These are phyloP conservation scores for Wallacemonas sp. DNA, from an alignment of 208 protist species.

Conservation along the genomic window DNA sequence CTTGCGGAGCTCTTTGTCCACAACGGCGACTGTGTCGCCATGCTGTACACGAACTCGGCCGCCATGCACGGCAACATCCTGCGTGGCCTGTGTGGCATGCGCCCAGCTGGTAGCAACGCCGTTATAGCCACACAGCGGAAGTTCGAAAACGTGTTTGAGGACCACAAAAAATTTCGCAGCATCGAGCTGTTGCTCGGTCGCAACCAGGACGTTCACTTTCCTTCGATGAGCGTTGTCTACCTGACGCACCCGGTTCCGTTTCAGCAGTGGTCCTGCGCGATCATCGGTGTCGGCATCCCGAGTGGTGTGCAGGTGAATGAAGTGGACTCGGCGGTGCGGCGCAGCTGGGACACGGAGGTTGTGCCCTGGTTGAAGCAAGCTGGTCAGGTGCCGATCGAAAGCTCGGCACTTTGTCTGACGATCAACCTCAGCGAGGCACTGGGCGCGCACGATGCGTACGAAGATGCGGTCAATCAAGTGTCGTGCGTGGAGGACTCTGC, in stretches of 20 bases:
- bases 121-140: constrained; percentile 83
- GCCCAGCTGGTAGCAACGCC: constrained; percentile 61
- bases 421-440: constrained; percentile 32
- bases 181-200: constrained; percentile 80
- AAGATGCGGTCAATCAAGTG: constrained; percentile 23
- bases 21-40: constrained; percentile 90
- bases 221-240: constrained; percentile 64
- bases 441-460: constrained; percentile 23
- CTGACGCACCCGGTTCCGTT: constrained; percentile 64
- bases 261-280: constrained; percentile 53
- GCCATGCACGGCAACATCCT: constrained; percentile 93
- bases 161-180: constrained; percentile 73
- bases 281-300: constrained; percentile 57
- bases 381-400: constrained; percentile 33
- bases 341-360: constrained; percentile 49
- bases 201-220: constrained; percentile 70
- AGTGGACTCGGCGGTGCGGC: constrained; percentile 41
- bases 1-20: constrained; percentile 77
- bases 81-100: constrained; percentile 73
- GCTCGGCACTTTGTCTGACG: constrained; percentile 53
- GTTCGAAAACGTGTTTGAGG: constrained; percentile 88
- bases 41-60: constrained; percentile 92
- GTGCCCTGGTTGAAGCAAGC: constrained; percentile 21
- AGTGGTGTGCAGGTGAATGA: constrained; percentile 22
- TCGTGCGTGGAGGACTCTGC: constrained; percentile 19